These are phyloP conservation scores for Cicer yamashitae DNA, from an alignment of 306 rosid genomes.

Conservation along the genomic window DNA sequence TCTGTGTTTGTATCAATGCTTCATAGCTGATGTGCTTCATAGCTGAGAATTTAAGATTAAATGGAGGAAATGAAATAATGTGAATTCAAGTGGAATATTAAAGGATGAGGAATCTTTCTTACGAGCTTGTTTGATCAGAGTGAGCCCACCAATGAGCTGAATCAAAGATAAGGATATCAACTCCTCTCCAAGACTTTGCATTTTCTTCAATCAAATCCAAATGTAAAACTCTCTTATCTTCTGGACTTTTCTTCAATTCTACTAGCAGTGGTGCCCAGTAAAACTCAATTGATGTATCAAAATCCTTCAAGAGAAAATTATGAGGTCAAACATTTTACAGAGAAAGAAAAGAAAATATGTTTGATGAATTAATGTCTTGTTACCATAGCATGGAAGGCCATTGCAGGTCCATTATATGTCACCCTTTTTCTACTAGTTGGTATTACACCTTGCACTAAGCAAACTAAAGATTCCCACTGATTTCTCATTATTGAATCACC, in stretches of 20 bases:
- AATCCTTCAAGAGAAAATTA: slow-evolving; percentile 60
- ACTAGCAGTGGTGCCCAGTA: slow-evolving; percentile 87
- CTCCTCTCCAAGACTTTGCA: slow-evolving; percentile 87
- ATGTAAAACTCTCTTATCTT: slow-evolving; percentile 69
- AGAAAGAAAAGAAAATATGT: slow-evolving; percentile 12
- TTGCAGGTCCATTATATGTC: slow-evolving; percentile 77
- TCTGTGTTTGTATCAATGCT: too few relatives aligned
- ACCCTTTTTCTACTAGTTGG: slow-evolving; percentile 80
- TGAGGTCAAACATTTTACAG: slow-evolving; percentile 3
- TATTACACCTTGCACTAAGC: slow-evolving; percentile 88
- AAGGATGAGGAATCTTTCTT: slow-evolving; percentile 45
- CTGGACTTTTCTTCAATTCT: slow-evolving; percentile 66
- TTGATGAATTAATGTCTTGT: slow-evolving; percentile 15
- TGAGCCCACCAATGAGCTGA: slow-evolving; percentile 99
- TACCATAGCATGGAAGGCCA: slow-evolving; percentile 97
- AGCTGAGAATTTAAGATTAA: background rate
- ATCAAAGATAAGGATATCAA: slow-evolving; percentile 80
- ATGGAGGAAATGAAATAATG: slow-evolving; percentile 21
- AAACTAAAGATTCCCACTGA: slow-evolving; percentile 97
- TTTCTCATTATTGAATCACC: slow-evolving; percentile 99
- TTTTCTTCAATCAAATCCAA: slow-evolving; percentile 86
- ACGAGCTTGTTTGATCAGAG: slow-evolving; percentile 71
- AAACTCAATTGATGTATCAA: slow-evolving; percentile 81
- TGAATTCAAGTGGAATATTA: slow-evolving; percentile 22
- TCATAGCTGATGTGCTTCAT: background rate